phyloP scores from a whole-genome alignment of 495 filamentous ascomycete species.

The Aspergillus cavernicola region DNA sequence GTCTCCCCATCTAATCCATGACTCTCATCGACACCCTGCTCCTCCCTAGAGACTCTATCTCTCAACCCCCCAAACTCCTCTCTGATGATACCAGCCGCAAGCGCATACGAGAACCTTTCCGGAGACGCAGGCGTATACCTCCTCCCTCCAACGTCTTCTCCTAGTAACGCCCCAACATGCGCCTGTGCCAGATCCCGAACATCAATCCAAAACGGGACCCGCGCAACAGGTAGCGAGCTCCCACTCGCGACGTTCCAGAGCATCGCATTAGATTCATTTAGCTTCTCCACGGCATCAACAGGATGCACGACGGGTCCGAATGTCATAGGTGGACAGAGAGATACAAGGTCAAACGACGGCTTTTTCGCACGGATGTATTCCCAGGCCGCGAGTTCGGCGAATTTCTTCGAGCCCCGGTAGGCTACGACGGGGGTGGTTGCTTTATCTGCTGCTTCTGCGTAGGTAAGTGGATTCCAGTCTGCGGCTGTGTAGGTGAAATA shows the following conservation, averaged over 20 bases:
- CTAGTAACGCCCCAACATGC: constrained; percentile 37
- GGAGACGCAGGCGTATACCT: constrained; percentile 30
- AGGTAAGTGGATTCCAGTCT: constrained; percentile 74
- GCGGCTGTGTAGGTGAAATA: constrained; percentile 56
- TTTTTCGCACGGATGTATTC: constrained; percentile 60
- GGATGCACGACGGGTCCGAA: constrained; percentile 45
- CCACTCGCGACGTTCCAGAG: constrained; percentile 27
- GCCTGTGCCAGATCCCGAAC: constrained; percentile 41
- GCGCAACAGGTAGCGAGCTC: constrained; percentile 25
- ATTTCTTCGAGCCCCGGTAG: constrained; percentile 60
- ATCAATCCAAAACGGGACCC: constrained; percentile 42
- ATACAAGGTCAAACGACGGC: constrained; percentile 63
- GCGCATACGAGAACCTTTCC: constrained; percentile 39
- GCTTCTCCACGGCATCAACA: constrained; percentile 18
- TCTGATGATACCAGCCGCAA: constrained; percentile 34
- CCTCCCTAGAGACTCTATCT: constrained; percentile 26
- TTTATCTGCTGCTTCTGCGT: constrained; percentile 48
- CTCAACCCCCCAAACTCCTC: constrained; percentile 27
- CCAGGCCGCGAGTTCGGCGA: constrained; percentile 53
- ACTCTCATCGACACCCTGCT: constrained; percentile 20
- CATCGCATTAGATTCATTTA: constrained; percentile 36
- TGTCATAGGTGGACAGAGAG: constrained; percentile 54
- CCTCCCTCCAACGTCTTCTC: constrained; percentile 31
- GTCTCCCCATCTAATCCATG: constrained; percentile 40
- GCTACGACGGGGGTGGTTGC: constrained; percentile 40